These are phyloP conservation scores for Colletotrichum eleusines DNA, from an alignment of 2,329 filamentous ascomycete species.

Conservation along the genomic window DNA sequence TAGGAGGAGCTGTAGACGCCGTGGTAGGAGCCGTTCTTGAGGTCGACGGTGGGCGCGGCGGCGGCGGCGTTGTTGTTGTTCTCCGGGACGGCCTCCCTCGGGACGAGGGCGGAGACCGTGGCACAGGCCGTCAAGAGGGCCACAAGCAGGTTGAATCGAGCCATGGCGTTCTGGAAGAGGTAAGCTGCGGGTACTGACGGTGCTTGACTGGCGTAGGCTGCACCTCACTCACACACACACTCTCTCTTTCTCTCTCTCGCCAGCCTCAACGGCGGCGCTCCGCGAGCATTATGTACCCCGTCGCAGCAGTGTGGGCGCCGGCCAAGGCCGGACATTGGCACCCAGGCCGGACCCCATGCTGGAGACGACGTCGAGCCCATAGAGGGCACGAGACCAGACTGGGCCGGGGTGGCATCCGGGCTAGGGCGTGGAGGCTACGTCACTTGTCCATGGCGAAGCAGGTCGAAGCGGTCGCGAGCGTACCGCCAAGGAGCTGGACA, in stretches of 20 bases:
- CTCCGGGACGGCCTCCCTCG: constrained; percentile 24
- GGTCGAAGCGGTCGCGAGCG: neutral
- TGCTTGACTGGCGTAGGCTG: constrained; percentile 22
- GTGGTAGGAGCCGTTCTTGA: constrained; percentile 50
- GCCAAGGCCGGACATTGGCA: constrained; percentile 27
- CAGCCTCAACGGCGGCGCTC: neutral
- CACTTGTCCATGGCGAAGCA: constrained; percentile 4
- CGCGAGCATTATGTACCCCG: constrained; percentile 28
- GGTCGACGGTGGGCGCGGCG: constrained; percentile 30
- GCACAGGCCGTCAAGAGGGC: constrained; percentile 32
- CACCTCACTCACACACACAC: neutral
- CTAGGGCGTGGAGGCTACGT: constrained; percentile 26
- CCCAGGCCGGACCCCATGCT: constrained; percentile 5
- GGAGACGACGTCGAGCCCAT: constrained; percentile 34
- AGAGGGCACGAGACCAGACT: constrained; percentile 38
- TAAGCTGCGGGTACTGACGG: constrained; percentile 4
- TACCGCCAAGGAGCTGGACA: neutral
- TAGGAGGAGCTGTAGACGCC: constrained; percentile 56
- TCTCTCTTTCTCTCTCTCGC: too few relatives aligned
- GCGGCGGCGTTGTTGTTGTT: constrained; percentile 14
- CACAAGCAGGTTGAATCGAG: constrained; percentile 29
- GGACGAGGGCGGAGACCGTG: constrained; percentile 33
- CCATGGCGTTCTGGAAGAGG: constrained; percentile 11
- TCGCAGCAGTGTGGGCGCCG: neutral
- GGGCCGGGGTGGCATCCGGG: constrained; percentile 12